phyloP scores from a whole-genome alignment of 495 filamentous ascomycete species.

The Glutinoglossum americanum region DNA sequence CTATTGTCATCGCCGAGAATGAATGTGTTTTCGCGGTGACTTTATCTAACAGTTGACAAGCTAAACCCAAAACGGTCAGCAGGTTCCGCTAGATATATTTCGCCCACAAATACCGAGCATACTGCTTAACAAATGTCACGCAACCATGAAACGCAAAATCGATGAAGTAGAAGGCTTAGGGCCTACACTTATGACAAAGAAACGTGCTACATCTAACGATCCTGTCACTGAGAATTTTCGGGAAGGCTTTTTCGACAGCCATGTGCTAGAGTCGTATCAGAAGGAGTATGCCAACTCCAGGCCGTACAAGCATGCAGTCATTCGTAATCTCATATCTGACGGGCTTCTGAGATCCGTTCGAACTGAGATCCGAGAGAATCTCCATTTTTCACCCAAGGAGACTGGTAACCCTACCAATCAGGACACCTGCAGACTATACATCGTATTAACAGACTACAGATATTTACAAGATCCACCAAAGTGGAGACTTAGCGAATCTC shows the following conservation, averaged over 20 bases:
- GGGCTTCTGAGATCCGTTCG: constrained; percentile 69
- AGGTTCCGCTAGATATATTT: background rate
- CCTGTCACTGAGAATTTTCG: constrained; percentile 35
- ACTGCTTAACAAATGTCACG: background rate
- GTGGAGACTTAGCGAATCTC: constrained; percentile 89
- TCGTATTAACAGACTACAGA: constrained; percentile 21
- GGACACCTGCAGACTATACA: background rate
- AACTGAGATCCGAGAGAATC: constrained; percentile 64
- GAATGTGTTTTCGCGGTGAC: too few species aligned
- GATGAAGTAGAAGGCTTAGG: constrained; percentile 16
- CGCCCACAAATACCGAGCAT: background rate
- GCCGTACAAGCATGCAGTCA: constrained; percentile 89
- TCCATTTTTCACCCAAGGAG: constrained; percentile 94
- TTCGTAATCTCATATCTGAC: constrained; percentile 54
- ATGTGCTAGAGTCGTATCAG: constrained; percentile 43
- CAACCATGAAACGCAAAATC: constrained; percentile 34
- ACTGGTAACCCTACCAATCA: constrained; percentile 21
- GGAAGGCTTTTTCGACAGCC: constrained; percentile 49
- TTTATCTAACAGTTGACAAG: background rate
- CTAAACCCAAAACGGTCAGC: background rate
- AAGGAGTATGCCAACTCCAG: constrained; percentile 45
- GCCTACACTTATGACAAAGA: constrained; percentile 24
- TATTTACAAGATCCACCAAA: constrained; percentile 99
- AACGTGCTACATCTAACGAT: constrained; percentile 28
- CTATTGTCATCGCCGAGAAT: too few species aligned